Base-by-base conservation (phyloP, 148 eudicot genomes). In the Simmondsia chinensis region DNA sequence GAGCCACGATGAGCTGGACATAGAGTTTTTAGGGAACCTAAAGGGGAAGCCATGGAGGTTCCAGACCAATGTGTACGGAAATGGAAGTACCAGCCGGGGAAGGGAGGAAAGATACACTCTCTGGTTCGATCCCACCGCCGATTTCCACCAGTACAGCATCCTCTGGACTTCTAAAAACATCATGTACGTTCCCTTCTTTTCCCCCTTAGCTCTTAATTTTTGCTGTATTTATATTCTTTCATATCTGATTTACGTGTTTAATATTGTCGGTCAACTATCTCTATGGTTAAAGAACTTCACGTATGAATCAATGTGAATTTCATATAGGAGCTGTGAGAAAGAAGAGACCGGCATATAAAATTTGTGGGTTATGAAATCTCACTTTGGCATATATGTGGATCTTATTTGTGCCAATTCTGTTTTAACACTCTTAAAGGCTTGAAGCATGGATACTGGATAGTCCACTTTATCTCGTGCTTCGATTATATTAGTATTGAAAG, bases 11-110 rank as follows among this genome's bases (percentile, higher is more conserved):
- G 93, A 82, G 24, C 52, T 82, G 8, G 93, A 82, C 66, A 57
- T 82, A 7, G 93, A 82, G 70, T 82, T 82, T 43, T 37, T 82
- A 20, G 93, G 93, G 1, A 72, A 82, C 47, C 9, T 75, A 20
- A 66, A 54, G 5, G 86, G 86, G 4, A 69, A 67, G 46, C 86
- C 86, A 35, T 82, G 93, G 86, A 63, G 86, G 47, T 82, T 82
- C 18, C 93, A 82, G 35, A 82, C 86, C 1, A 82, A 82, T 25
- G 41, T 82, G 65, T 82, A 82, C 7, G 93, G 93, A 0, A 82
- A 78, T 33, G 93, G 93, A 1, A 82, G 93, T 60, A 72, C 82
- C 0, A 64, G 37, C 30, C 79, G 86, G 0, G 93, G 93, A 3
- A 64, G 93, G 25, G 93, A 82, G 36, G 93, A 82, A 53, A 54